These are phyloP conservation scores for Blumeriella jaapii DNA, from an alignment of 2,329 filamentous ascomycete species.

Conservation along the genomic window DNA sequence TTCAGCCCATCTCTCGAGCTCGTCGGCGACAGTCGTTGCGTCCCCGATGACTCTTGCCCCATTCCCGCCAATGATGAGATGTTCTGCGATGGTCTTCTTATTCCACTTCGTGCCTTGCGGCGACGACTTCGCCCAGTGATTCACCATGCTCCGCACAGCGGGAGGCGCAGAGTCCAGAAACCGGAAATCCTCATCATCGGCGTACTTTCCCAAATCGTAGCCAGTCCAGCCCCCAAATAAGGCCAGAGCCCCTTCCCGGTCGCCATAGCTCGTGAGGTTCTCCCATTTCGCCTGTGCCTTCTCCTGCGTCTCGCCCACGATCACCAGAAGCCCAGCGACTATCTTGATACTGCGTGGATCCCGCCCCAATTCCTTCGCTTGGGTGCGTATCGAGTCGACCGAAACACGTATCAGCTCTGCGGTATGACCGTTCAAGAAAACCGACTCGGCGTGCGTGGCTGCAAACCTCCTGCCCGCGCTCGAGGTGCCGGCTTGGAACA, in stretches of 20 bases:
- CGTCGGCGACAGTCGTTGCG: conserved; percentile 18
- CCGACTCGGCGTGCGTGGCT: conserved; percentile 58
- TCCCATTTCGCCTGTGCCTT: conserved; percentile 53
- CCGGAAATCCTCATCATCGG: conserved; percentile 50
- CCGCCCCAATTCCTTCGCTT: conserved; percentile 31
- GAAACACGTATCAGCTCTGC: conserved; percentile 47
- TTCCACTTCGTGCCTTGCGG: conserved; percentile 27
- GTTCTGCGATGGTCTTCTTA: conserved; percentile 25
- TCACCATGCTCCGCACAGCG: conserved; percentile 38
- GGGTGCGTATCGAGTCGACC: conserved; percentile 46
- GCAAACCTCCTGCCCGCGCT: conserved; percentile 55
- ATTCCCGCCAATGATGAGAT: conserved; percentile 20
- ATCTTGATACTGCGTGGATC: conserved; percentile 54
- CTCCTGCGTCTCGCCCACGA: conserved; percentile 53
- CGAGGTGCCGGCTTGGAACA: conserved; percentile 56
- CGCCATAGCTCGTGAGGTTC: conserved; percentile 49
- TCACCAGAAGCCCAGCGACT: conserved; percentile 37
- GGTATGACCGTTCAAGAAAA: conserved; percentile 57
- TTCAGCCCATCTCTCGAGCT: conserved; percentile 20
- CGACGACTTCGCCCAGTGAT: conserved; percentile 32
- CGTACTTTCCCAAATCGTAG: conserved; percentile 48
- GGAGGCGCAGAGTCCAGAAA: conserved; percentile 35
- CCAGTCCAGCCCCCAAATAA: conserved; percentile 68
- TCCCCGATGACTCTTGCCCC: conserved; percentile 19
- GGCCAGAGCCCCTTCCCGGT: conserved; percentile 54